phyloP scores from a whole-genome alignment of 805 yeast genomes.

The Metschnikowia orientalis region DNA sequence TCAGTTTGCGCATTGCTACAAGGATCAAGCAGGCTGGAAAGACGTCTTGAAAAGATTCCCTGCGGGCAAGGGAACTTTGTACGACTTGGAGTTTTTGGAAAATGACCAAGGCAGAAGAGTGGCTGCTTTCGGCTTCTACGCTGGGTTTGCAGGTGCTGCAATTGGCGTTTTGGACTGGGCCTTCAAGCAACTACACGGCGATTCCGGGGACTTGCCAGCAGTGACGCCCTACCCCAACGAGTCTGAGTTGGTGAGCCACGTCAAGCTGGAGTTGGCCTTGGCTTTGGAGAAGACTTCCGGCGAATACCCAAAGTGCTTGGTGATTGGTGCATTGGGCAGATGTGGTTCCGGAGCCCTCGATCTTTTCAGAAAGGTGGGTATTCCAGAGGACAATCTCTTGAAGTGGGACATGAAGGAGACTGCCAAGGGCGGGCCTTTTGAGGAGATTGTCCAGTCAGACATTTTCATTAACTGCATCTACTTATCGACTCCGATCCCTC shows the following conservation, averaged over 20 bases:
- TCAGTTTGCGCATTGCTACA: constrained; percentile 98
- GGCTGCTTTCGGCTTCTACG: constrained; percentile 99
- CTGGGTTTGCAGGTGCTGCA: constrained; percentile 99
- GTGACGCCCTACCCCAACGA: constrained; percentile 83
- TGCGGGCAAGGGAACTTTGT: constrained; percentile 82
- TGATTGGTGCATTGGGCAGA: constrained; percentile 97
- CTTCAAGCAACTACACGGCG: constrained; percentile 72
- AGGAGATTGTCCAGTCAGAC: constrained; percentile 83
- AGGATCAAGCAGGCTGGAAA: constrained; percentile 96
- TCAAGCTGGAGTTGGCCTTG: constrained; percentile 50
- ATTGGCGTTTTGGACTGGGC: constrained; percentile 94
- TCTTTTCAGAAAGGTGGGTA: constrained; percentile 73
- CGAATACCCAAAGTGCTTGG: constrained; percentile 69
- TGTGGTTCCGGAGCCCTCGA: constrained; percentile 98
- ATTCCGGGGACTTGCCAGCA: constrained; percentile 67
- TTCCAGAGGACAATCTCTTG: constrained; percentile 76
- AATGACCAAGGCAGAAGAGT: constrained; percentile 96
- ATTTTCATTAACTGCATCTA: constrained; percentile 95
- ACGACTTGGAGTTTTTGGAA: constrained; percentile 91
- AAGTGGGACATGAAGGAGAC: constrained; percentile 99
- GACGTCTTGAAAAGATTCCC: constrained; percentile 87
- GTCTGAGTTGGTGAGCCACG: constrained; percentile 64
- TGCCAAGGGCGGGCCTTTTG: constrained; percentile 93
- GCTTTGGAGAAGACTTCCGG: constrained; percentile 60
- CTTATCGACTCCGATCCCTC: constrained; percentile 88